These are phyloP conservation scores for Phytophthora nicotianae DNA, from an alignment of 352 stramenopile species.

Conservation along the genomic window DNA sequence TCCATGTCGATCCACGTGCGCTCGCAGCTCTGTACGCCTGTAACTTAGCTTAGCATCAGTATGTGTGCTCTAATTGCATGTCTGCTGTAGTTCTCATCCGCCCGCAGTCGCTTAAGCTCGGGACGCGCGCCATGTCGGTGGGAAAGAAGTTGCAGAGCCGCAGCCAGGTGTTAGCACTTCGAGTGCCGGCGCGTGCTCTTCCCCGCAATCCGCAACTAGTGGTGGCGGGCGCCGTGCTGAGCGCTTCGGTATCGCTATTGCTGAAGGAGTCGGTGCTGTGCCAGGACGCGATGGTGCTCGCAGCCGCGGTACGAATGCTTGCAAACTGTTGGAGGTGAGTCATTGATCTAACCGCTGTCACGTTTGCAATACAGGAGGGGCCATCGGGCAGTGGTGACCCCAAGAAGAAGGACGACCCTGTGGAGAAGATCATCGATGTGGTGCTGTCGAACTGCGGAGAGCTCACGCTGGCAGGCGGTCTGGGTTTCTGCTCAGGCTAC, in stretches of 20 bases:
- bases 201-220: constrained; percentile 32
- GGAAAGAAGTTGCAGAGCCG: constrained; percentile 39
- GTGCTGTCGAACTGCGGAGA: constrained; percentile 67
- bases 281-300: constrained; percentile 47
- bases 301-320: constrained; percentile 26
- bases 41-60: neutral
- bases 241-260: constrained; percentile 46
- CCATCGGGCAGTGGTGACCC: constrained; percentile 33
- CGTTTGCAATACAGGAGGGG: constrained; percentile 32
- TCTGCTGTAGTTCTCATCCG: constrained; percentile 45
- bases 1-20: constrained; percentile 56
- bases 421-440: constrained; percentile 72
- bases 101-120: constrained; percentile 44
- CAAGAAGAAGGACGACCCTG: constrained; percentile 50
- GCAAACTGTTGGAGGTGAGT: neutral
- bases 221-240: constrained; percentile 52
- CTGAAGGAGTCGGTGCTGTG: constrained; percentile 55
- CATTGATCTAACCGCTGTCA: constrained; percentile 1
- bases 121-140: constrained; percentile 30
- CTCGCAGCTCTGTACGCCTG: constrained; percentile 48
- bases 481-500: constrained; percentile 88
- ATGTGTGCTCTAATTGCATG: constrained; percentile 3
- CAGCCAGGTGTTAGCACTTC: constrained; percentile 37
- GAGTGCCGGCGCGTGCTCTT: constrained; percentile 28
- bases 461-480: constrained; percentile 65